Evolutionary conservation across 768 basidiomycete species (phyloP).

Genomic region (Mycena maculata): DNA sequence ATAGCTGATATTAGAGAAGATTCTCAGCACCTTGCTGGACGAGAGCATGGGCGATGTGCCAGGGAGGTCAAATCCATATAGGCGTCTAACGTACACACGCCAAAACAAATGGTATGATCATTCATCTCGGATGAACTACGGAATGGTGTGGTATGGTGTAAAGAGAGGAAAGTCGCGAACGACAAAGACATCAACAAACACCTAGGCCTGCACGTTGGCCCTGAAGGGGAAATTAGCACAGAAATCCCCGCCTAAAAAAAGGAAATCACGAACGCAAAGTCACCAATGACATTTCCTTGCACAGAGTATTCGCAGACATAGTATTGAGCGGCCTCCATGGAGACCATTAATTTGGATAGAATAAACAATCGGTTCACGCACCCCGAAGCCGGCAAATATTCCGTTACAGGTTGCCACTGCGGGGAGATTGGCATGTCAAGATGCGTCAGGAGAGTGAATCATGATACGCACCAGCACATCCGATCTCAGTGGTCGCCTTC

Average conservation of each 20-base stretch:
- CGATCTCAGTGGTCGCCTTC: slow-evolving; percentile 73
- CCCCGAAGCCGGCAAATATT: slow-evolving; percentile 70
- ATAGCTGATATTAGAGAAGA: slow-evolving; percentile 68
- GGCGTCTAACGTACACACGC: slow-evolving; percentile 6
- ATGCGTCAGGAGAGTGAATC: neutral
- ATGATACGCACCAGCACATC: slow-evolving; percentile 58
- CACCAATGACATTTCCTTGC: slow-evolving; percentile 72
- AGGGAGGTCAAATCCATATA: neutral
- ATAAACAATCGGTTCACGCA: slow-evolving; percentile 46
- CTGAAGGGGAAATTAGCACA: slow-evolving; percentile 39
- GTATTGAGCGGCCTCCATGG: slow-evolving; percentile 62
- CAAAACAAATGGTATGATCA: slow-evolving; percentile 35
- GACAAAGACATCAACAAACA: slow-evolving; percentile 23
- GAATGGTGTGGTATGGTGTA: slow-evolving; percentile 20
- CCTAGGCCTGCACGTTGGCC: slow-evolving; percentile 58
- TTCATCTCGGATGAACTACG: slow-evolving; percentile 30
- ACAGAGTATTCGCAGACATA: slow-evolving; percentile 78
- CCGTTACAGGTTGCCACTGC: slow-evolving; percentile 62
- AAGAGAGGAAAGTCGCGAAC: slow-evolving; percentile 32
- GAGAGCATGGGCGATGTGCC: slow-evolving; percentile 49
- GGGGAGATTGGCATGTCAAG: neutral
- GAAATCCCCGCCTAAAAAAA: neutral
- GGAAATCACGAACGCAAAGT: slow-evolving; percentile 64
- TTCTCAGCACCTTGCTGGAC: slow-evolving; percentile 53
- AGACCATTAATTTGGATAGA: neutral